Percentiles rank a stretch among this genome's conserved stretches.
These are phyloP conservation scores for Funneliformis caledonium DNA, from an alignment of 371 early-diverging fungal genomes.

Conservation along the genomic window DNA sequence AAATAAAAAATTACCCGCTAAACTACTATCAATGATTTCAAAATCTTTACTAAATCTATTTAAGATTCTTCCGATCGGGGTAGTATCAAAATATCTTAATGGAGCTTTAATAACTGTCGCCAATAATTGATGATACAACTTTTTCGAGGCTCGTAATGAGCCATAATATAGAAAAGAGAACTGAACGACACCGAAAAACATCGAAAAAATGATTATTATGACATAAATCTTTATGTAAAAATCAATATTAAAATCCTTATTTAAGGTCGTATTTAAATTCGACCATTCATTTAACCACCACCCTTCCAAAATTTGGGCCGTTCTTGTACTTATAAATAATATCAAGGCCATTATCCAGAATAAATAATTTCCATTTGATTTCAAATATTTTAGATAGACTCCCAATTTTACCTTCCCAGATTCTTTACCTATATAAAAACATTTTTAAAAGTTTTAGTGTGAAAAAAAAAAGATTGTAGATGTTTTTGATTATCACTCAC, in stretches of 20 bases:
- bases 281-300: slow-evolving; percentile 21
- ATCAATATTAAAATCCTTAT: slow-evolving; percentile 42
- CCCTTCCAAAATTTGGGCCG: neutral
- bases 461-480: neutral
- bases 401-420: neutral
- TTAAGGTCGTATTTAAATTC: neutral
- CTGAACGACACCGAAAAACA: slow-evolving; percentile 49
- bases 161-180: slow-evolving; percentile 47
- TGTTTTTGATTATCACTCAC: neutral
- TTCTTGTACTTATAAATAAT: neutral
- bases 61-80: slow-evolving; percentile 87
- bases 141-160: slow-evolving; percentile 54
- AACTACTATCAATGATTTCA: slow-evolving; percentile 67
- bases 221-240: slow-evolving; percentile 47
- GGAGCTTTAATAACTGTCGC: slow-evolving; percentile 67
- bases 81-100: slow-evolving; percentile 82
- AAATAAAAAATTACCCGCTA: slow-evolving; percentile 44
- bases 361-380: neutral
- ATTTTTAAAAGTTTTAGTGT: neutral
- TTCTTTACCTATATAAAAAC: neutral
- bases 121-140: slow-evolving; percentile 55
- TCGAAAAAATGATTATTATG: slow-evolving; percentile 37
- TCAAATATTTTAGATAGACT: slow-evolving; percentile 4
- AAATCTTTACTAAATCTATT: slow-evolving; percentile 84
- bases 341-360: neutral